These are phyloP conservation scores for Microsporum audouinii DNA, from an alignment of 2,329 filamentous ascomycete genomes.

Conservation along the genomic window DNA sequence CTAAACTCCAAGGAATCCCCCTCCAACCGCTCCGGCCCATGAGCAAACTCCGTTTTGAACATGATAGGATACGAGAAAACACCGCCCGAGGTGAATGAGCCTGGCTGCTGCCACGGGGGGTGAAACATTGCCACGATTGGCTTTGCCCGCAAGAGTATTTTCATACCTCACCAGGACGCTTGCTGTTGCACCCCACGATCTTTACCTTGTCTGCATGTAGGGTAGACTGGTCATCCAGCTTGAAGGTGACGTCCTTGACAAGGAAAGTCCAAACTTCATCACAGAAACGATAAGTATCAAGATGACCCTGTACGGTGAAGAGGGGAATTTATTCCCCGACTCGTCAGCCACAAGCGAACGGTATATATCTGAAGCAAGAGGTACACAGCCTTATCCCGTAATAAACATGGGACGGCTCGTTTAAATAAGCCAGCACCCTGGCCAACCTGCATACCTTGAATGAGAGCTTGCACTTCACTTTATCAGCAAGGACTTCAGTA, in stretches of 20 bases:
- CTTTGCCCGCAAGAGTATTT: not conserved
- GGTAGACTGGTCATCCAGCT: slow-evolving; percentile 70
- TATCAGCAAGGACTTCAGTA: slow-evolving; percentile 79
- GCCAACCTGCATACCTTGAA: slow-evolving; percentile 75
- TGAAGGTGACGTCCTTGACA: slow-evolving; percentile 98
- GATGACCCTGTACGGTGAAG: slow-evolving; percentile 58
- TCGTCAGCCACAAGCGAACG: not conserved
- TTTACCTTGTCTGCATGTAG: slow-evolving; percentile 87
- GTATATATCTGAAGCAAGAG: not conserved
- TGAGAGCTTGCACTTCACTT: slow-evolving; percentile 77
- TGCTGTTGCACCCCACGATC: slow-evolving; percentile 96
- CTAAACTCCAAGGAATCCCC: not conserved
- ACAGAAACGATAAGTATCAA: slow-evolving; percentile 98
- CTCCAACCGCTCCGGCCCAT: not conserved
- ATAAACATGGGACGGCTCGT: not conserved
- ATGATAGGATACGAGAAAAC: not conserved
- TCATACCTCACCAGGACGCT: slow-evolving; percentile 52
- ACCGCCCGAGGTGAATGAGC: not conserved
- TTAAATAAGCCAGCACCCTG: not conserved
- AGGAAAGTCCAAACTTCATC: slow-evolving; percentile 99
- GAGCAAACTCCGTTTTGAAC: not conserved
- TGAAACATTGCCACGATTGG: not conserved
- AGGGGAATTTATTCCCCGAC: not conserved
- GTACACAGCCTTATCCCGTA: not conserved
- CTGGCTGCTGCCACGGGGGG: not conserved